Evolutionary conservation across 2,329 filamentous ascomycete genomes (phyloP).

Genomic region (Fusarium sp.): DNA sequence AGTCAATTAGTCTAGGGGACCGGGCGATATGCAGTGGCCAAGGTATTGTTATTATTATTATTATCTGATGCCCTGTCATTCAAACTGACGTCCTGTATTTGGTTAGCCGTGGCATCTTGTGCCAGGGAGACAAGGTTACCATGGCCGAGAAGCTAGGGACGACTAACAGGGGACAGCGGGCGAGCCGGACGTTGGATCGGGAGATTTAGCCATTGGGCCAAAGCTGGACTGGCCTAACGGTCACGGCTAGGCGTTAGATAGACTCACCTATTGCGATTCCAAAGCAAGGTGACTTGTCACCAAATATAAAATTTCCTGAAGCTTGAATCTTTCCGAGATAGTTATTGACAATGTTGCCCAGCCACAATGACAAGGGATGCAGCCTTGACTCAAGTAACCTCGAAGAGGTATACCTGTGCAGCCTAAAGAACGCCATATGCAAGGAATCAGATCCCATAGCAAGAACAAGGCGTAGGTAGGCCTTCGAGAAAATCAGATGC

Average conservation of each 20-base stretch:
- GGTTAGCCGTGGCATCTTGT: slow-evolving; percentile 24
- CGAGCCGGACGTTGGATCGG: slow-evolving; percentile 42
- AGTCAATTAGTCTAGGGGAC: slow-evolving; percentile 9
- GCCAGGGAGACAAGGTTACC: slow-evolving; percentile 30
- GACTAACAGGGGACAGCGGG: slow-evolving; percentile 34
- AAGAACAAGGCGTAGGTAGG: not conserved
- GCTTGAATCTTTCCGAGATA: slow-evolving; percentile 27
- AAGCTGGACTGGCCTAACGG: slow-evolving; percentile 39
- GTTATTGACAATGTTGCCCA: slow-evolving; percentile 23
- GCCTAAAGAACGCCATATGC: not conserved
- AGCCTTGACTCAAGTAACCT: slow-evolving; percentile 6
- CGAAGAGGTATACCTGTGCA: slow-evolving; percentile 2
- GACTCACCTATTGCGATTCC: slow-evolving; percentile 22
- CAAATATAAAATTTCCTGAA: slow-evolving; percentile 23
- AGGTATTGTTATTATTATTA: not conserved
- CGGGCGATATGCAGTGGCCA: slow-evolving; percentile 9
- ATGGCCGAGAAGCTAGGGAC: slow-evolving; percentile 27
- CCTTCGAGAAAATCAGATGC: not conserved
- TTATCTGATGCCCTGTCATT: slow-evolving; percentile 25
- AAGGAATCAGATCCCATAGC: slow-evolving; percentile 2
- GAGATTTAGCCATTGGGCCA: slow-evolving; percentile 46
- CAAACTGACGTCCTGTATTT: slow-evolving; percentile 15
- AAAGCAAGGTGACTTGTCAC: slow-evolving; percentile 31
- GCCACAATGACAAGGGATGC: slow-evolving; percentile 5
- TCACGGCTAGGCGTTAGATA: slow-evolving; percentile 32